Evolutionary conservation across 192 early-diverging fungal genomes (phyloP), one percentile per base, ranked within the genome.

Genomic region (Umbelopsis isabellina): DNA sequence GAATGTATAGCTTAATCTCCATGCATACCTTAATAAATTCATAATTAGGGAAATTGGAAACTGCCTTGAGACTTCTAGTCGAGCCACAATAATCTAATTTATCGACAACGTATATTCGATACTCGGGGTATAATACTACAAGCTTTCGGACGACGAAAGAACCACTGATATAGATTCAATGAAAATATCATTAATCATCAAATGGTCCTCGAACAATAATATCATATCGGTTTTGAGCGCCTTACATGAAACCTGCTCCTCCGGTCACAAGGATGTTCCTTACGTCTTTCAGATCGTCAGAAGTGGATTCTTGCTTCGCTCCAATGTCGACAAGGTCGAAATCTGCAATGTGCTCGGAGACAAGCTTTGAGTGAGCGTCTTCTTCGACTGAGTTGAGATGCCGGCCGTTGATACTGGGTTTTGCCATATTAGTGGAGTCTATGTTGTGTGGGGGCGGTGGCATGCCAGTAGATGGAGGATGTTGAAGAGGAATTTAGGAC

Each of bases 201-300:
- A 21, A 68, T 27, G 25, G 74, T 27, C 9, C 21, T 22, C 37
- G 65, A 41, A 3, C 13, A 18, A 37, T 20, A 11, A 33, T 22
- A 4, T 5, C 20, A 25, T 16, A 35, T 23, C 8, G 30, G 12
- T 51, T 10, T 1, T 30, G 18, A 11, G 0, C 5, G 46, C 58
- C 82, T 82, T 75, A 93, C 92, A 94, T 92, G 85, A 94, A 94
- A 20, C 92, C 92, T 27, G 92, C 92, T 23, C 91, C 92, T 46
- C 92, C 92, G 18, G 92, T 94, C 20, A 94, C 71, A n/a, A 94
- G 76, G 22, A 94, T 88, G 72, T 79, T 88, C 69, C 84, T 85
- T 33, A 85, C 55, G 35, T 67, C 67, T 52, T 82, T 80, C 21
- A 86, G 35, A 20, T 73, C 78, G 10, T 70, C 18, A n/a, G 73